Conservation (phyloP, 83 land plant species). For the Thuja plicata region DNA sequence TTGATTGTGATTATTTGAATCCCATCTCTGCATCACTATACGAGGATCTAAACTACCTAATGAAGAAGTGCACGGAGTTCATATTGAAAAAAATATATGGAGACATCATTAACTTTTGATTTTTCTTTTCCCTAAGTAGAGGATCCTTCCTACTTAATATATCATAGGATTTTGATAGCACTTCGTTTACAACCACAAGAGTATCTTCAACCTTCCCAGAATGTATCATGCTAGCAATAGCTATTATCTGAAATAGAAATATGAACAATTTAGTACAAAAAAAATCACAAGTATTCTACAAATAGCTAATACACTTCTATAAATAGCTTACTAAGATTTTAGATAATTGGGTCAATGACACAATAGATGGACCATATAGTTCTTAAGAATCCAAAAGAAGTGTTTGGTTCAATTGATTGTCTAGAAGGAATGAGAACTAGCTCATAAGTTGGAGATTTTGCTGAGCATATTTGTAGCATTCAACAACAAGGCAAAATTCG, state of each 20-base stretch:
- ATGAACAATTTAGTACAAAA: background rate
- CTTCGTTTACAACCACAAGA: slow-evolving; percentile 39
- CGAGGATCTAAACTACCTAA: background rate
- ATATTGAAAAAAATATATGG: background rate
- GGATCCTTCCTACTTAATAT: slow-evolving; percentile 49
- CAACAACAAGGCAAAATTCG: no score
- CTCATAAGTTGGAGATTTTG: no score
- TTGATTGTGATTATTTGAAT: no score
- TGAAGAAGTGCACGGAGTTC: background rate
- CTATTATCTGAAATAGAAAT: slow-evolving; percentile 40
- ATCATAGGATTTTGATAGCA: slow-evolving; percentile 45
- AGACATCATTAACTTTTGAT: slow-evolving; percentile 30
- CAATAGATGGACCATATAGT: no score
- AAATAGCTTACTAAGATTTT: no score
- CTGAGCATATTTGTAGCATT: no score
- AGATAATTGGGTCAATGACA: no score
- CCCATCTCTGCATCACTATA: background rate
- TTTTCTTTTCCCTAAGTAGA: slow-evolving; percentile 36
- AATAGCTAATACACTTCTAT: no score
- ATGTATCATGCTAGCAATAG: slow-evolving; percentile 61
- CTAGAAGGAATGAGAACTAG: no score
- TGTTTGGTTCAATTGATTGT: no score
- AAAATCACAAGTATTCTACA: no score
- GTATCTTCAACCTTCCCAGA: slow-evolving; percentile 69
- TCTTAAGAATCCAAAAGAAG: no score